These are phyloP conservation scores for Wickerhamomyces alni DNA, from an alignment of 805 yeast genomes.

Conservation along the genomic window DNA sequence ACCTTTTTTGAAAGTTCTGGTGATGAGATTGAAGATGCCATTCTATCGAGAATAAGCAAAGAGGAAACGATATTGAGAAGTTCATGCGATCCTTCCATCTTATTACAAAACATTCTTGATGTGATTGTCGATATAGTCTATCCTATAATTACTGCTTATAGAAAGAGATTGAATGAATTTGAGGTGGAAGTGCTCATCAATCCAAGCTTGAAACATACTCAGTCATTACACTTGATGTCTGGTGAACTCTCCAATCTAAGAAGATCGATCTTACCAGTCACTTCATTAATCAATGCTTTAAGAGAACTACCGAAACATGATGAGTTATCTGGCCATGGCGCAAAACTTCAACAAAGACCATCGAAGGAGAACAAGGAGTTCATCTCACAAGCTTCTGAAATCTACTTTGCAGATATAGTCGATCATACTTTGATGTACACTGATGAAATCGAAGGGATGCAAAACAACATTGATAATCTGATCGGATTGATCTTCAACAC, in stretches of 20 bases:
- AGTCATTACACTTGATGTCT: slow-evolving; percentile 45
- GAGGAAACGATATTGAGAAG: slow-evolving; percentile 43
- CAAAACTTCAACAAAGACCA: background rate
- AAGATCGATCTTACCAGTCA: slow-evolving; percentile 40
- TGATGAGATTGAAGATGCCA: slow-evolving; percentile 45
- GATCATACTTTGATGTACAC: slow-evolving; percentile 49
- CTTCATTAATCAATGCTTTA: slow-evolving; percentile 40
- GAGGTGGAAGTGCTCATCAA: slow-evolving; percentile 44
- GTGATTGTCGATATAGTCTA: slow-evolving; percentile 46
- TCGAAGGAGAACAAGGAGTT: slow-evolving; percentile 8
- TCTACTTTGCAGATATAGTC: slow-evolving; percentile 48
- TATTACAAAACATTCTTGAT: slow-evolving; percentile 50
- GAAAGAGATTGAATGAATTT: slow-evolving; percentile 39
- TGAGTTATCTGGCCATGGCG: slow-evolving; percentile 1
- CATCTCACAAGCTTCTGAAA: slow-evolving; percentile 36
- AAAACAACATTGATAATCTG: slow-evolving; percentile 42
- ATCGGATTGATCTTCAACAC: slow-evolving; percentile 51
- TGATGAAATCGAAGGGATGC: slow-evolving; percentile 51
- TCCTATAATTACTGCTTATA: slow-evolving; percentile 50
- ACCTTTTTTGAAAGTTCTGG: slow-evolving; percentile 56
- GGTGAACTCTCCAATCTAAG: slow-evolving; percentile 46
- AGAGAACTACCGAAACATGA: slow-evolving; percentile 30
- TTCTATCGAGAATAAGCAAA: slow-evolving; percentile 40
- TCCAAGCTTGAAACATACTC: slow-evolving; percentile 46
- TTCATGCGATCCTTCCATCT: slow-evolving; percentile 44